Evolutionary conservation across 2,329 filamentous ascomycete genomes (phyloP), one percentile per base, ranked within the genome.

Genomic region (Verticillium dahliae): DNA sequence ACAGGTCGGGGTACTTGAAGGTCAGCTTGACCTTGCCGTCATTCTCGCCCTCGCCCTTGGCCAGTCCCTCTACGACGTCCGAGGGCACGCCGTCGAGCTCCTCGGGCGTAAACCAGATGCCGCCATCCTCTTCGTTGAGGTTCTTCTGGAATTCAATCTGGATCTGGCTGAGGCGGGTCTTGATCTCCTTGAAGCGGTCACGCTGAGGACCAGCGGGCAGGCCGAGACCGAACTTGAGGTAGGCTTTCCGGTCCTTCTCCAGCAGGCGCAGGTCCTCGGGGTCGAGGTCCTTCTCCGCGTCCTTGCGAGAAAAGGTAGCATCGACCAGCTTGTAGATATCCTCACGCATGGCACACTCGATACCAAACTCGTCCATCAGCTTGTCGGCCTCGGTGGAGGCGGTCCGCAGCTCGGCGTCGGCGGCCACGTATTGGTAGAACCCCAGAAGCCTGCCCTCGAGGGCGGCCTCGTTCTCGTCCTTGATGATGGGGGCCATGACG

Each of bases 121-220:
- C 89, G n/a, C 88, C 89, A 68, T 88, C 88, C 76, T 95, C 91
- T 74, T 94, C 90, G 70, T 93, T 93, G 62, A 94, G 78, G 68
- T 89, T 90, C 79, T 92, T 92, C 71, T 90, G 85, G 74, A 91
- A 91, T 61, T 86, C 81, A 63, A 93, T 92, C 69, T 84, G 81
- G 67, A 94, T 83, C 72, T 89, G 84, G 66, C 87, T 90, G 61
- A 95, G 78, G 13, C 90, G 80, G 81, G 91, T 91, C 83, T 92
- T 91, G 76, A 94, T 92, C 74, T 89, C 89, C 80, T 92, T 94
- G 82, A 94, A 94, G 55, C 90, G 85, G 68, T 92, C 90, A 64
- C 90, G 79, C 76, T 92, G 80, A 4, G 82, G 78, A 1, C 90
- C 90, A 31, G 85, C 84, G 1, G 90, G 87, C 58, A 95, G 78